Base-by-base conservation (phyloP, 108 stramenopile genomes). In the Cyclotella choctawhatcheeana region DNA sequence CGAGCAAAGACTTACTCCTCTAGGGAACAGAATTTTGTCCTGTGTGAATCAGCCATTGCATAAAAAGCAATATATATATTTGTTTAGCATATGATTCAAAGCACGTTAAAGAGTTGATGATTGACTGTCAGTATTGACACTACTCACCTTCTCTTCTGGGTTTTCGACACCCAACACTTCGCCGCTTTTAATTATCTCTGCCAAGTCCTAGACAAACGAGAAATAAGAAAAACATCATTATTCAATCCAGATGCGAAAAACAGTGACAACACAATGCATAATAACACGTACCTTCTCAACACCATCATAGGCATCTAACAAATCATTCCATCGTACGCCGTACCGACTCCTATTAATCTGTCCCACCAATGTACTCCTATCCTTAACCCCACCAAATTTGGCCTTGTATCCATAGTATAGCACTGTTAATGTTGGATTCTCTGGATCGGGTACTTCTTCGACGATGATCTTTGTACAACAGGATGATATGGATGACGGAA, bases 401-500 rank as follows among this genome's bases (percentile, higher is more conserved):
- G 93, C 88, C 26, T 86, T 85, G 64, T 92, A 94, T 1, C 90
- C 90, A 76, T 88, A 94, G 8, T 84, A 84, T 0, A 67, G 71
- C 58, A 94, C 73, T 61, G 70, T 67, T 1, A 90, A 54, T 8
- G 77, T 83, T 6, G 93, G 90, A 76, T 91, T 93, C 65, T 94
- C 93, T 1, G 93, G 93, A 79, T 94, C 90, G 25, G 93, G 93
- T 7, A 89, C 74, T 56, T 83, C 78, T 63, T 94, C 93, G 7
- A 90, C 84, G 4, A 77, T 79, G 22, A 94, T 80, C 60, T 92
- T n/a, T n/a, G n/a, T n/a, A n/a, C n/a, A n/a, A n/a, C n/a, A n/a
- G n/a, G n/a, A n/a, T n/a, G n/a, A n/a, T n/a, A n/a, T n/a, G n/a
- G n/a, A n/a, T n/a, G n/a, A n/a, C n/a, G n/a, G n/a, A n/a, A n/a